These are phyloP conservation scores for Chaetomiaceae sp. DNA, from an alignment of 2,329 filamentous ascomycete species.

Conservation along the genomic window DNA sequence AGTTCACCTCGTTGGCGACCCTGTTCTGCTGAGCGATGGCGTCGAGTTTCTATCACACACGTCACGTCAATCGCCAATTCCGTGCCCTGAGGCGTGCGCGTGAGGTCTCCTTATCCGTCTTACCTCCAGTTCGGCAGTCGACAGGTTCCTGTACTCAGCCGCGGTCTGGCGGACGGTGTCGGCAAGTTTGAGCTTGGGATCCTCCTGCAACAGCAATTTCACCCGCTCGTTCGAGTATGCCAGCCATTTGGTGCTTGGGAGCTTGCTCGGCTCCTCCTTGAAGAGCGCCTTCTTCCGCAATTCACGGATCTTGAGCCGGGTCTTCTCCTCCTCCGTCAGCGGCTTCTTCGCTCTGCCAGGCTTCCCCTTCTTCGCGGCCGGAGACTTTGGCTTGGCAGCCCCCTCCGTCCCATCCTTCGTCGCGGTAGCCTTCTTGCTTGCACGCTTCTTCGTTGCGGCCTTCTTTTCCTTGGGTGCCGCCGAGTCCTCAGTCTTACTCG, in stretches of 20 bases:
- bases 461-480: constrained; percentile 20
- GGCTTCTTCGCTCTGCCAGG: constrained; percentile 1
- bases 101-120: constrained; percentile 21
- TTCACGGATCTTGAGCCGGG: constrained; percentile 30
- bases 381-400: constrained; percentile 7
- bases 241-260: constrained; percentile 35
- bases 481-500: constrained; percentile 19
- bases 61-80: neutral
- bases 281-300: constrained; percentile 42
- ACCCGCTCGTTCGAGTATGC: constrained; percentile 35
- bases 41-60: constrained; percentile 34
- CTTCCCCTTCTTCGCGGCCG: neutral
- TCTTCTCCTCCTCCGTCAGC: constrained; percentile 34
- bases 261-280: constrained; percentile 33
- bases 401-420: constrained; percentile 27
- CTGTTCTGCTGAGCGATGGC: constrained; percentile 38
- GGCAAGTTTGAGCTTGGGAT: neutral
- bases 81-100: too few species aligned
- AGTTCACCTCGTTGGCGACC: constrained; percentile 36
- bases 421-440: constrained; percentile 26
- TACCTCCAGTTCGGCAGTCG: constrained; percentile 43
- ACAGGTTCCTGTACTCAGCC: constrained; percentile 38
- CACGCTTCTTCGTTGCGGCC: constrained; percentile 27
- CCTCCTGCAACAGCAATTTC: constrained; percentile 23
- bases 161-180: constrained; percentile 20